Conservation (phyloP, 2,329 filamentous ascomycete species). For the Paracoccidioides lutzii region DNA sequence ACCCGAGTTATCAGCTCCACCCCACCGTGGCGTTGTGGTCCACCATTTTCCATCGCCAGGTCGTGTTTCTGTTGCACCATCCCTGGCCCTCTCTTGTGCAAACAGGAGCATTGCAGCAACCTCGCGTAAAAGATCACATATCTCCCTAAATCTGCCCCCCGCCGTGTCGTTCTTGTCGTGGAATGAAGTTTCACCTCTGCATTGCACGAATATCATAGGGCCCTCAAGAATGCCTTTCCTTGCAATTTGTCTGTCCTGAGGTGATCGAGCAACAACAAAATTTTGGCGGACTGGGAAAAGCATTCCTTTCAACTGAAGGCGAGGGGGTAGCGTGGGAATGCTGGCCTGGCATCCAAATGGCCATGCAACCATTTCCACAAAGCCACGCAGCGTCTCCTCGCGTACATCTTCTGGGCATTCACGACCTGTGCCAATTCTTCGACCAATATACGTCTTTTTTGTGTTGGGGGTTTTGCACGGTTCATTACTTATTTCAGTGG, state of each 20-base stretch:
- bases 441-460: slow-evolving; percentile 40
- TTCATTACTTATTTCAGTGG: background rate
- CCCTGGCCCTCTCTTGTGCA: slow-evolving; percentile 47
- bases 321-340: slow-evolving; percentile 34
- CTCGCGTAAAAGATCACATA: slow-evolving; percentile 45
- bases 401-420: slow-evolving; percentile 49
- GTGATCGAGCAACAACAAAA: slow-evolving; percentile 41
- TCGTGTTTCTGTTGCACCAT: slow-evolving; percentile 38
- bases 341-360: slow-evolving; percentile 44
- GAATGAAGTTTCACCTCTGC: slow-evolving; percentile 43
- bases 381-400: slow-evolving; percentile 41
- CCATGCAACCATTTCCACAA: slow-evolving; percentile 47
- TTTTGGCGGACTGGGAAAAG: slow-evolving; percentile 46
- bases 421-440: slow-evolving; percentile 42
- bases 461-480: background rate
- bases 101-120: slow-evolving; percentile 44
- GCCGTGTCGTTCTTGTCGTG: slow-evolving; percentile 20
- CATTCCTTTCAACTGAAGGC: slow-evolving; percentile 37
- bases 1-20: slow-evolving; percentile 33
- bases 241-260: slow-evolving; percentile 40
- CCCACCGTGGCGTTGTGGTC: slow-evolving; percentile 44
- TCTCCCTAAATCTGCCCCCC: slow-evolving; percentile 24
- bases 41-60: slow-evolving; percentile 49
- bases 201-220: slow-evolving; percentile 44
- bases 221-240: slow-evolving; percentile 45